Percentiles rank a stretch among this genome's conserved stretches.
phyloP scores from a whole-genome alignment of 768 basidiomycete species.

The Clathrus columnatus region DNA sequence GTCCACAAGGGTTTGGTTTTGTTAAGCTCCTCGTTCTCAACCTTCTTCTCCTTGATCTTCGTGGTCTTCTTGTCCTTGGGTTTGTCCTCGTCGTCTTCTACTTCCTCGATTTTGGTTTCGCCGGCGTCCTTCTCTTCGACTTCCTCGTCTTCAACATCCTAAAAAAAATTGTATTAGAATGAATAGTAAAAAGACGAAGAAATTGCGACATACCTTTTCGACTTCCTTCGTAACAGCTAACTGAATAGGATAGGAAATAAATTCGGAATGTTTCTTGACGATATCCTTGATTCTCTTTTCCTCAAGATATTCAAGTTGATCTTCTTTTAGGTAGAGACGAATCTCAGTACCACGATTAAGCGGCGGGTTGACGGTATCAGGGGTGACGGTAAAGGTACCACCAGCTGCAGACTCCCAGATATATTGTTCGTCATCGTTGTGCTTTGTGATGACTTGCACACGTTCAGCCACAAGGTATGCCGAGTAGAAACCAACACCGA shows the following conservation, averaged over 20 bases:
- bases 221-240: slow-evolving; percentile 98
- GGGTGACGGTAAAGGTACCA: slow-evolving; percentile 98
- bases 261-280: slow-evolving; percentile 99
- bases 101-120: slow-evolving; percentile 74
- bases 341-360: slow-evolving; percentile 93
- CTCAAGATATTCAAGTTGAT: slow-evolving; percentile 97
- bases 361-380: slow-evolving; percentile 79
- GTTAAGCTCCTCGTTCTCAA: slow-evolving; percentile 96
- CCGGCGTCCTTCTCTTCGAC: slow-evolving; percentile 62
- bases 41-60: slow-evolving; percentile 84
- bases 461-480: slow-evolving; percentile 98
- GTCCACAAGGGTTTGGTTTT: slow-evolving; percentile 99
- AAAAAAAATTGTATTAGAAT: slow-evolving; percentile 10
- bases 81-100: slow-evolving; percentile 76
- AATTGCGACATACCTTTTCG: slow-evolving; percentile 73
- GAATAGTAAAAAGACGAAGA: neutral
- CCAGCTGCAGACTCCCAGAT: slow-evolving; percentile 99
- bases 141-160: slow-evolving; percentile 78
- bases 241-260: slow-evolving; percentile 99
- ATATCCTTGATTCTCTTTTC: slow-evolving; percentile 99
- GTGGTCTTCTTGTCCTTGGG: slow-evolving; percentile 89
- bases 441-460: slow-evolving; percentile 97
- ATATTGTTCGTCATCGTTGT: slow-evolving; percentile 99
- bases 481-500: slow-evolving; percentile 99
- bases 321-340: slow-evolving; percentile 92